Base-by-base conservation (phyloP, 306 rosid species). In the Glycine latifolia region DNA sequence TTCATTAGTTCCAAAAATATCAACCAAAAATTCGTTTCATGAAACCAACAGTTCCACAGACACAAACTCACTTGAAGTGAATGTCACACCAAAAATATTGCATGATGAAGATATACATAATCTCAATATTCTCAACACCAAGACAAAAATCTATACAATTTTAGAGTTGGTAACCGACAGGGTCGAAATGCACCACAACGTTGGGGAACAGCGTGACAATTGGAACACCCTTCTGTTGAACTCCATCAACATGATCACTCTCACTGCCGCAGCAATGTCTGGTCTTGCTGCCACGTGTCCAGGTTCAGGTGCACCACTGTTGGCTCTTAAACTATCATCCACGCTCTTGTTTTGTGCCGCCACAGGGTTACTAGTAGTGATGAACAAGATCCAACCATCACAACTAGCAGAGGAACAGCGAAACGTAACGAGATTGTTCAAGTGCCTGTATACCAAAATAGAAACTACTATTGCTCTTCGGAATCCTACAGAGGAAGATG, bases 381-480 rank as follows among this genome's bases (percentile, higher is more conserved):
- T 83, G 79, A 83, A 83, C 62, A 83, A 83, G 58, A 77, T 83
- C 9, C 79, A 83, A 7, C 86, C 86, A 3, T 83, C 86, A 10
- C 86, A 83, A 46, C 75, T 83, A 0, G 6, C 83, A 0, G 83
- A 83, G 46, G 86, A 83, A 15, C 86, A 83, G 63, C 37, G 86
- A 9, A 83, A 77, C n/a, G 79, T 83, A 0, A 83, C 79, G 4
- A 77, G 82, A 9, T 16, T 83, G 70, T 83, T 83, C 2, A 83
- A 12, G 26, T 67, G 35, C 10, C 47, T 83, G 1, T 11, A 78
- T 13, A 10, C 2, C 2, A 73, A 71, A 10, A 77, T 83, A 1
- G 37, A 71, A 71, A 71, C 71, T 1, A 62, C 61, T 8, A 78
- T 83, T 2, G 69, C 83, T 0, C 12, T 83, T 4, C 20, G 35